Base-by-base conservation (phyloP, 805 yeast species). In the Kodamaea kaohsiungensis region DNA sequence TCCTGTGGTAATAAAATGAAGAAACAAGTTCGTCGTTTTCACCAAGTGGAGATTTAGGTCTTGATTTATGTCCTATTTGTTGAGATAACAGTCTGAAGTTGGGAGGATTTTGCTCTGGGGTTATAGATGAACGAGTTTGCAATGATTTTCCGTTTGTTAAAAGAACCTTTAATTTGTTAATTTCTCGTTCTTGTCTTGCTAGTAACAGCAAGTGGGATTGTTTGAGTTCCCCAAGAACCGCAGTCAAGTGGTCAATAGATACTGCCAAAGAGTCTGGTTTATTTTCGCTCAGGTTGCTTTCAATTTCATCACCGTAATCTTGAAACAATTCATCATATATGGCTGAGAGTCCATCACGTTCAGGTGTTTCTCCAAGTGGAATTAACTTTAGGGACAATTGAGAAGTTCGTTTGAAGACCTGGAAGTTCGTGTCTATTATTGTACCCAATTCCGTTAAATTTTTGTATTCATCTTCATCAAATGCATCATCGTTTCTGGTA, bases 391-490 rank as follows among this genome's bases (percentile, higher is more conserved):
- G 43, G 10, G 45, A n/a, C 13, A 52, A 47, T 17, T 43, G 51
- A 37, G 54, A 52, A 17, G 38, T 45, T n/a, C 54, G 51, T 27
- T 56, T 58, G 57, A 56, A 61, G 6, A 53, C 49, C 42, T 59
- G 64, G 22, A 59, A 45, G 37, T 56, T 52, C 6, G 61, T 58
- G 50, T 61, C 58, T 37, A 43, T 48, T 9, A 61, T 52, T 22
- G 59, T 53, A 0, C 53, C 56, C 27, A 43, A 49, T 3, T 56
- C 62, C 2, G 59, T 43, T 16, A 43, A n/a, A 15, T 15, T 33
- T 13, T 52, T 51, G 45, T 46, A 52, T 5, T 53, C 58, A 9
- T 50, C 56, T 12, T 46, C 54, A 12, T 19, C 52, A 10, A 45
- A 16, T 4, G 51, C 30, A 12, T 54, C 57, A 6, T 57, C 59